These are phyloP conservation scores for Arthrobotrys iridis DNA, from an alignment of 2,329 filamentous ascomycete genomes.

Conservation along the genomic window DNA sequence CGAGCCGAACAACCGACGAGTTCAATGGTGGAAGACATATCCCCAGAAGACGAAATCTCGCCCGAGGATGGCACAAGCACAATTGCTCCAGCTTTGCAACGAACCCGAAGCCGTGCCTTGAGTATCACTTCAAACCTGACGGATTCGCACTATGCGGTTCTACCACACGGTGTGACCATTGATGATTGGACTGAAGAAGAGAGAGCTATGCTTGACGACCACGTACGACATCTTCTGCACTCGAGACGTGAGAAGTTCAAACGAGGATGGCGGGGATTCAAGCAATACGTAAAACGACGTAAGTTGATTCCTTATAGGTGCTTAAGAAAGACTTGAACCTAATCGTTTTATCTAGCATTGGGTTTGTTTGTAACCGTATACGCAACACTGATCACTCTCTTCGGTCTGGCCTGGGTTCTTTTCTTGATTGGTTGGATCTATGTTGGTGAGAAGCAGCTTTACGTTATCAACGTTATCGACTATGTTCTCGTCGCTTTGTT, in stretches of 20 bases:
- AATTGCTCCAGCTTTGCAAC: slow-evolving; percentile 53
- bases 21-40: slow-evolving; percentile 57
- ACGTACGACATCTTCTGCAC: slow-evolving; percentile 87
- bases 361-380: slow-evolving; percentile 87
- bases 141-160: slow-evolving; percentile 78
- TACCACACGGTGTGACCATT: slow-evolving; percentile 77
- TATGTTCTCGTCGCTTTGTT: slow-evolving; percentile 77
- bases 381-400: slow-evolving; percentile 81
- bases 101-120: slow-evolving; percentile 62
- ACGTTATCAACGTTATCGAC: slow-evolving; percentile 76
- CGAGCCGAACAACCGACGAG: slow-evolving; percentile 51
- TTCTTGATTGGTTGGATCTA: slow-evolving; percentile 92
- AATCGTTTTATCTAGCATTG: slow-evolving; percentile 66
- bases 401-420: slow-evolving; percentile 88
- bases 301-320: slow-evolving; percentile 59
- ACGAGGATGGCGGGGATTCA: slow-evolving; percentile 80
- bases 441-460: slow-evolving; percentile 76
- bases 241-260: slow-evolving; percentile 82
- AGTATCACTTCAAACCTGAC: slow-evolving; percentile 76
- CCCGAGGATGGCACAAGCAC: background rate
- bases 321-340: background rate
- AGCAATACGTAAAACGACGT: slow-evolving; percentile 78
- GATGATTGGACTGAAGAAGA: slow-evolving; percentile 80
- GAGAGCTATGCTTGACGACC: slow-evolving; percentile 80
- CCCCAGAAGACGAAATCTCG: slow-evolving; percentile 45